Base-by-base conservation (phyloP, 257 asterid species). In the Penstemon barbatus region DNA sequence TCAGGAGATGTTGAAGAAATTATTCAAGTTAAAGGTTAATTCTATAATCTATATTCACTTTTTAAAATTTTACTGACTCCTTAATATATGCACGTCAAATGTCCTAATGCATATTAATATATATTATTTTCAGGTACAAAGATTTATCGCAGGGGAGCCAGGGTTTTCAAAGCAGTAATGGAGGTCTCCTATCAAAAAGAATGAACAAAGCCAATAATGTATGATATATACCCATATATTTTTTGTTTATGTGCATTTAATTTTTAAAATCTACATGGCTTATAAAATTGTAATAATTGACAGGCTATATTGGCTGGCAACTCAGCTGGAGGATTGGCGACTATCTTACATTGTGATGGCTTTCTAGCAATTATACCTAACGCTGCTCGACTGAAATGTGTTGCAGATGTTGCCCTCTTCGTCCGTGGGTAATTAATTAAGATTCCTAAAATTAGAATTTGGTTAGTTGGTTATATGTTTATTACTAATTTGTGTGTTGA, bases 251-350 rank as follows among this genome's bases (percentile, higher is more conserved):
- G 38, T 58, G 18, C 12, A 37, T n/a, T 58, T 15, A 8, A 25
- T 10, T 37, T 39, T 59, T 59, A 0, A n/a, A 8, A 8, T 36
- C 9, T n/a, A 4, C 64, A 38, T n/a, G 6, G 8, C 48, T 0
- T 18, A 36, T 44, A 15, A 39, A 44, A 40, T 42, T 7, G 39
- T 10, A 38, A 10, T 25, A 25, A 25, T 25, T 25, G 33, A 45
- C 36, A 63, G 79, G 74, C 70, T 9, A 54, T 75, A 50, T 51
- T 75, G 4, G 33, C 58, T 3, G 79, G 79, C 43, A 57, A 37
- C 56, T 75, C 79, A 3, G 75, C 79, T 5, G 79, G 79, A 7
- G 71, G 75, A 25, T 69, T 69, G 59, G 68, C 68, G 11, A 49
- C 65, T 18, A 63, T 75, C 18, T 44, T 75, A 57, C 71, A 69